Evolutionary conservation across 1,284 basidiomycete genomes (phyloP).

Genomic region (Meripilus lineatus): DNA sequence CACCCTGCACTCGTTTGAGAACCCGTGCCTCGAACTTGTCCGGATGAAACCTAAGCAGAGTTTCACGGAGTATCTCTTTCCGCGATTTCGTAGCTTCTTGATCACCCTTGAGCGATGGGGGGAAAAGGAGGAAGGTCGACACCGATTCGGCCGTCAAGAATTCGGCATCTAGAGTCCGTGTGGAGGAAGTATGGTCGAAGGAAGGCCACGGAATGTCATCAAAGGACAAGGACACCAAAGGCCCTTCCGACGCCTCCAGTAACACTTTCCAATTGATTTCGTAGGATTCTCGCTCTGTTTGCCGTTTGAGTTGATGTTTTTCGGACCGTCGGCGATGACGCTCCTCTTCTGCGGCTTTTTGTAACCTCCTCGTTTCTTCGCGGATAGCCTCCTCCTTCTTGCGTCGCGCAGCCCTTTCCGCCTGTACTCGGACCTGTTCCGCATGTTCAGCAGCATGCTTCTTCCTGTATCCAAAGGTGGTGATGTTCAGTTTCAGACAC

Average conservation of each 20-base stretch:
- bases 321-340: slow-evolving; percentile 40
- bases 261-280: slow-evolving; percentile 55
- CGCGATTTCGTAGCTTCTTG: slow-evolving; percentile 28
- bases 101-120: not conserved
- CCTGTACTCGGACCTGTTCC: slow-evolving; percentile 53
- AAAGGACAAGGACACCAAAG: slow-evolving; percentile 37
- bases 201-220: slow-evolving; percentile 81
- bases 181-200: too few relatives aligned
- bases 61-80: slow-evolving; percentile 66
- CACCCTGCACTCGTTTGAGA: slow-evolving; percentile 48
- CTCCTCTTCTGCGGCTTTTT: slow-evolving; percentile 47
- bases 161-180: slow-evolving; percentile 37
- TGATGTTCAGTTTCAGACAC: not conserved
- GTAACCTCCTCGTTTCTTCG: slow-evolving; percentile 47
- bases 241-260: slow-evolving; percentile 28
- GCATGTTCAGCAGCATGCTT: slow-evolving; percentile 63
- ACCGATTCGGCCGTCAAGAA: slow-evolving; percentile 58
- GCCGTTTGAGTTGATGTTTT: slow-evolving; percentile 36
- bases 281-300: slow-evolving; percentile 48
- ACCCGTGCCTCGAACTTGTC: slow-evolving; percentile 81
- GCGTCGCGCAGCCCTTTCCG: slow-evolving; percentile 40
- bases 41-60: slow-evolving; percentile 77
- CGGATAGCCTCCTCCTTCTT: slow-evolving; percentile 51
- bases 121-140: slow-evolving; percentile 53
- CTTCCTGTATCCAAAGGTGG: slow-evolving; percentile 37